phyloP scores from a whole-genome alignment of 495 filamentous ascomycete genomes.

The Immersiella caudata region DNA sequence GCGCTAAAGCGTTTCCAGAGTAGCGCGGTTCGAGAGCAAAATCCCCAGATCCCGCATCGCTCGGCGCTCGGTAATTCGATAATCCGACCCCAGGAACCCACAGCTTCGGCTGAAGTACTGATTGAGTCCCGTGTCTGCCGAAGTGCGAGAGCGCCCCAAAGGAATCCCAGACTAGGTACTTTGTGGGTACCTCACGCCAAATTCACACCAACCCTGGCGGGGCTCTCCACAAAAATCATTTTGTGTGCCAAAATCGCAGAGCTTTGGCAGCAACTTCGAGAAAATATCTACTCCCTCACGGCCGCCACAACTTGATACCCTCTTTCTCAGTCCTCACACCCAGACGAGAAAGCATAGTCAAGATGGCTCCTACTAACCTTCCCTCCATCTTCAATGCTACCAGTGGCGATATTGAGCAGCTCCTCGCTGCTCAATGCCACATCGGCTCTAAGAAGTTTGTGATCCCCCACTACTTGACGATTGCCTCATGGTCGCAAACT shows the following conservation, averaged over 20 bases:
- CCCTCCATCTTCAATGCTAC: constrained; percentile 78
- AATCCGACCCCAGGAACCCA: constrained; percentile 1
- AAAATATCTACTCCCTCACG: constrained; percentile 38
- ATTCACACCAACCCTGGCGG: constrained; percentile 41
- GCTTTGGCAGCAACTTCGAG: constrained; percentile 31
- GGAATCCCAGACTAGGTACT: neutral
- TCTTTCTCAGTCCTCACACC: constrained; percentile 50
- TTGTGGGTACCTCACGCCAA: neutral
- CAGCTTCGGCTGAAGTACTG: neutral
- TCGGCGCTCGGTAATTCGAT: constrained; percentile 19
- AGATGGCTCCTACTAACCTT: constrained; percentile 92
- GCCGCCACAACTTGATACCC: constrained; percentile 46
- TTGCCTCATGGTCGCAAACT: constrained; percentile 23
- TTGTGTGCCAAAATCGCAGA: constrained; percentile 42
- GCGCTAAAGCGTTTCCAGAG: constrained; percentile 17
- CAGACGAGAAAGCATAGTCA: constrained; percentile 57
- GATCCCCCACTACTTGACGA: constrained; percentile 4
- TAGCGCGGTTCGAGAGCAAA: constrained; percentile 11
- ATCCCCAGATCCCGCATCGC: neutral
- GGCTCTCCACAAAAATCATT: constrained; percentile 43
- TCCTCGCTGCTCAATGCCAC: constrained; percentile 94
- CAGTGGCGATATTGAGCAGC: constrained; percentile 93
- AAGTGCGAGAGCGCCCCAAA: neutral
- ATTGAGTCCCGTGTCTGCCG: neutral
- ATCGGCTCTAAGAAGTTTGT: constrained; percentile 89